These are phyloP conservation scores for Globisporangium paroecandrum DNA, from an alignment of 352 stramenopile genomes.

Conservation along the genomic window DNA sequence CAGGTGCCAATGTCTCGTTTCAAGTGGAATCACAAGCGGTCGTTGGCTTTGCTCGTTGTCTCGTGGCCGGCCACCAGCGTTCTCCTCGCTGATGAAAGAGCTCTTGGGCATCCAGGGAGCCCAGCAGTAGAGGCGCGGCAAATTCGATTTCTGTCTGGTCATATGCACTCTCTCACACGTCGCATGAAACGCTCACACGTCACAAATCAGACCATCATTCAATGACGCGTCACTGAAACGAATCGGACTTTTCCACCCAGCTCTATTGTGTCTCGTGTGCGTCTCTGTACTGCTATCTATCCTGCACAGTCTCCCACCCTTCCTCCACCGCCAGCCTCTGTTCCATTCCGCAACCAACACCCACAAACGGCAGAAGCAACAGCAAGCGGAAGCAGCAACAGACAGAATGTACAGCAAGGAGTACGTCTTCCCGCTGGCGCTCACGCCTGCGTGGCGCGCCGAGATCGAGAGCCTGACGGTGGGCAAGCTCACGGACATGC, in stretches of 20 bases:
- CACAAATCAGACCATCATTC: neutral
- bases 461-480: slow-evolving; percentile 49
- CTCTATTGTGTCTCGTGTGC: slow-evolving; percentile 4
- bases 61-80: neutral
- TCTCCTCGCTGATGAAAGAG: neutral
- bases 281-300: neutral
- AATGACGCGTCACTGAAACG: neutral
- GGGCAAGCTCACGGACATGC: slow-evolving; percentile 67
- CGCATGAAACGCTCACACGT: neutral
- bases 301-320: neutral
- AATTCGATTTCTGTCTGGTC: no score
- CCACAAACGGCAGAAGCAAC: neutral
- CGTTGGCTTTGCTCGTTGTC: neutral
- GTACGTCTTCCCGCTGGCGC: slow-evolving; percentile 61
- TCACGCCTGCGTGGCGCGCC: slow-evolving; percentile 55
- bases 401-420: slow-evolving; percentile 25
- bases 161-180: neutral
- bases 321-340: neutral
- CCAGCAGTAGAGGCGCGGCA: no score
- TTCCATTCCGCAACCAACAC: slow-evolving; percentile 11
- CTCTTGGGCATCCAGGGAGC: no score
- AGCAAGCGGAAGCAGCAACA: slow-evolving; percentile 5
- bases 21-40: neutral
- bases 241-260: neutral
- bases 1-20: no score